Evolutionary conservation across 1,284 basidiomycete species (phyloP).

Genomic region (Gymnopus androsaceus): DNA sequence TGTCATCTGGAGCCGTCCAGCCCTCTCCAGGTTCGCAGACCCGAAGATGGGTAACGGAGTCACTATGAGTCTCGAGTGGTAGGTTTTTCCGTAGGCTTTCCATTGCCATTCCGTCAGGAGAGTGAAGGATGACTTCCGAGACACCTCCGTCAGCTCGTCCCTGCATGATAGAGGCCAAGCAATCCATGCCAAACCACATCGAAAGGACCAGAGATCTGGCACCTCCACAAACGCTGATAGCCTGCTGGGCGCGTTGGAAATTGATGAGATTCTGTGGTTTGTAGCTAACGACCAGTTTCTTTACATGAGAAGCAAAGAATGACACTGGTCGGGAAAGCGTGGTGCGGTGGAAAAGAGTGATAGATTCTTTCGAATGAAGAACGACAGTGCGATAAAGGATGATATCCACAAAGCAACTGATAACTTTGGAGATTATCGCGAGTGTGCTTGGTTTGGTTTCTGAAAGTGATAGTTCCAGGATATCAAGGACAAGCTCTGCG

Average conservation of each 20-base stretch:
- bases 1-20: constrained; percentile 38
- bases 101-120: constrained; percentile 24
- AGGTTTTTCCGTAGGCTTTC: constrained; percentile 13
- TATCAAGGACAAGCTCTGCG: constrained; percentile 33
- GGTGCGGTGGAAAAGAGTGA: constrained; percentile 39
- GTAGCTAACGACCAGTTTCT: constrained; percentile 35
- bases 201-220: constrained; percentile 30
- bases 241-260: constrained; percentile 25
- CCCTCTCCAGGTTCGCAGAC: constrained; percentile 40
- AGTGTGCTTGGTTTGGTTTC: constrained; percentile 28
- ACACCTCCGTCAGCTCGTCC: constrained; percentile 18
- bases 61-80: constrained; percentile 7
- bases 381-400: constrained; percentile 40
- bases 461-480: constrained; percentile 35
- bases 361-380: constrained; percentile 29
- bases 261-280: constrained; percentile 17
- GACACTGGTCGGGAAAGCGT: constrained; percentile 29
- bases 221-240: constrained; percentile 31
- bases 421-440: constrained; percentile 32
- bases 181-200: constrained; percentile 23
- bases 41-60: constrained; percentile 37
- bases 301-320: constrained; percentile 36
- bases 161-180: constrained; percentile 16
- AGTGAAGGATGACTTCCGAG: constrained; percentile 28
- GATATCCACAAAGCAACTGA: constrained; percentile 30